These are phyloP conservation scores for Triticum dicoccoides DNA, from an alignment of 176 grass and related monocot genomes.

Conservation along the genomic window DNA sequence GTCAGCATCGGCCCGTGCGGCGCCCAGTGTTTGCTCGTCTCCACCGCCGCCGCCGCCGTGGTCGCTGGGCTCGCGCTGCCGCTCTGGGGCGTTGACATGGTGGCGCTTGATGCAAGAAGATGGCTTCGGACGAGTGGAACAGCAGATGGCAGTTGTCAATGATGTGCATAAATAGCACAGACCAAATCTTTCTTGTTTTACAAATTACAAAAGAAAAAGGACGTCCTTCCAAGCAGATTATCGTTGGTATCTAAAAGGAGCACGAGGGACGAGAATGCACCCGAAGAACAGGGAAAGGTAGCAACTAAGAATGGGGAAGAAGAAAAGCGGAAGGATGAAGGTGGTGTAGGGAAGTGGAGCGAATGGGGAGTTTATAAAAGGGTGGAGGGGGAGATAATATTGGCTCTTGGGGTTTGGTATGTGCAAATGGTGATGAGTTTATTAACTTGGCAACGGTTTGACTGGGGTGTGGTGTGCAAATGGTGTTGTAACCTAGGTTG, in stretches of 20 bases:
- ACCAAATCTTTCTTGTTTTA: no score
- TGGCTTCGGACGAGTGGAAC: background rate
- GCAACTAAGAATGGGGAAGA: background rate
- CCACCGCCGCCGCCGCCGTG: conserved; percentile 3
- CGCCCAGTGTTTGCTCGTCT: conserved; percentile 24
- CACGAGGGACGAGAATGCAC: background rate
- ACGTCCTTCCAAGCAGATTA: background rate
- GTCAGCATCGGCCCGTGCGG: conserved; percentile 30
- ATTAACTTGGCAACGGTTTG: background rate
- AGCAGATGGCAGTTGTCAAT: background rate
- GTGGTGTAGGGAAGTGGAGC: background rate
- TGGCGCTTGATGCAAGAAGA: background rate
- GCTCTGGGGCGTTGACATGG: conserved; percentile 32
- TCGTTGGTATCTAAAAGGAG: background rate
- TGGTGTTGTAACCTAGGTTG: background rate
- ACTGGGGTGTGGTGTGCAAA: background rate
- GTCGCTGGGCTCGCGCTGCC: background rate
- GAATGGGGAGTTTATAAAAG: conserved; percentile 23
- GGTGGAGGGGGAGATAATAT: background rate
- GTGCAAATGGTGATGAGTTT: conserved; percentile 3
- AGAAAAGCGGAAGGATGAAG: background rate
- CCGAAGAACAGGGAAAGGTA: no score
- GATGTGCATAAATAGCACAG: conserved; percentile 25
- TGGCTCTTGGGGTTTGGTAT: conserved; percentile 10
- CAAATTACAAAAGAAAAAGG: background rate